A percentile compares a stretch with the other conserved stretches of the same genome.
Conservation (phyloP, 345 rosid species). For the Mangifera indica region DNA sequence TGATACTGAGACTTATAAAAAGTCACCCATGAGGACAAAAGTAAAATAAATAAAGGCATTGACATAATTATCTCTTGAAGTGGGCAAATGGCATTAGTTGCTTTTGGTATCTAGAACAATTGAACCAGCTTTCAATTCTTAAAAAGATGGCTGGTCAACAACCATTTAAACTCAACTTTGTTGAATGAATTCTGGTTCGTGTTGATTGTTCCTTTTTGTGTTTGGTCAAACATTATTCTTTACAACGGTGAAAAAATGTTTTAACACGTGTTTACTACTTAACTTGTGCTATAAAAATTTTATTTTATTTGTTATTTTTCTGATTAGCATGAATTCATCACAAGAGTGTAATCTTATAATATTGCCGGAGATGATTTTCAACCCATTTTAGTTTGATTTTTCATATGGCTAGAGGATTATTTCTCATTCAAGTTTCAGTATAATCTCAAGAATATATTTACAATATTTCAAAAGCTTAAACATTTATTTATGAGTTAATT, state of each 20-base stretch:
- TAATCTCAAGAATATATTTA: no score
- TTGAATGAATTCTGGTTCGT: conserved; percentile 4
- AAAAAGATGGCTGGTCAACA: conserved; percentile 1
- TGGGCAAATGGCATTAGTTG: conserved; percentile 5
- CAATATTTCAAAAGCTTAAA: no score
- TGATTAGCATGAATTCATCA: no score
- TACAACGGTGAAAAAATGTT: no score
- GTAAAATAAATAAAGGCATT: background rate
- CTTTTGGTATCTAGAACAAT: background rate
- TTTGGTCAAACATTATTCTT: conserved; percentile 2
- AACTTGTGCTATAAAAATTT: background rate
- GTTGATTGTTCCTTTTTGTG: background rate
- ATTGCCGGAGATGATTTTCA: no score
- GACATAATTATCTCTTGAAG: background rate
- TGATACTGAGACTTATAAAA: background rate
- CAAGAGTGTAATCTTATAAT: no score
- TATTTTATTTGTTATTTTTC: no score
- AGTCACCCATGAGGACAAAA: conserved; percentile 19
- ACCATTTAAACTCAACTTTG: no score
- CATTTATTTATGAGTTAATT: no score
- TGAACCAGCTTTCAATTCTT: background rate
- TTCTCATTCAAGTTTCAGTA: no score
- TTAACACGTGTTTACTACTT: background rate
- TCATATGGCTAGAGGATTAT: no score
- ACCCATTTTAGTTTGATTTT: no score